These are phyloP conservation scores for Xylariaceae sp. DNA, from an alignment of 2,329 filamentous ascomycete species.

Conservation along the genomic window DNA sequence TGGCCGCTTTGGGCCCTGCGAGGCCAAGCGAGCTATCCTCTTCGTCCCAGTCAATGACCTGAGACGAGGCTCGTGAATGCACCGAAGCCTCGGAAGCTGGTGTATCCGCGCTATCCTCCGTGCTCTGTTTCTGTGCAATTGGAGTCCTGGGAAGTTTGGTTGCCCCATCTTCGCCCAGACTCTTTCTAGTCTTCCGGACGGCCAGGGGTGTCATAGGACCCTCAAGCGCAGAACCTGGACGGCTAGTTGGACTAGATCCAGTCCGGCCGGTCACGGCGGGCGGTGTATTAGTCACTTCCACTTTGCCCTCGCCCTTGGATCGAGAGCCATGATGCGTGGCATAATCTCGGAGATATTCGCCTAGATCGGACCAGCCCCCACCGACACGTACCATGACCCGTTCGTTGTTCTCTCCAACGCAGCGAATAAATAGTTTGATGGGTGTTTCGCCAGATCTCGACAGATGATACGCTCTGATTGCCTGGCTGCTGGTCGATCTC, in stretches of 20 bases:
- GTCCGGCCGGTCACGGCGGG: conserved; percentile 27
- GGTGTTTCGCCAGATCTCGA: conserved; percentile 79
- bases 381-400: conserved; percentile 97
- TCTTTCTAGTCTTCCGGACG: conserved; percentile 52
- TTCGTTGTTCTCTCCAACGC: conserved; percentile 84
- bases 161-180: conserved; percentile 35
- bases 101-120: conserved; percentile 33
- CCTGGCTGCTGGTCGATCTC: conserved; percentile 52
- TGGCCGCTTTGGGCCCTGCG: conserved; percentile 64
- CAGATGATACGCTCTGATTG: conserved; percentile 90
- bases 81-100: conserved; percentile 43
- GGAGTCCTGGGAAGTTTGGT: conserved; percentile 43
- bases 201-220: conserved; percentile 45
- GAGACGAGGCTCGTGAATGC: conserved; percentile 50
- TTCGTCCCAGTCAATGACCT: conserved; percentile 51
- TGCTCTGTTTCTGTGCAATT: conserved; percentile 27
- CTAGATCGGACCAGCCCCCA: conserved; percentile 96
- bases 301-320: conserved; percentile 48
- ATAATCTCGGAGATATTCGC: conserved; percentile 91
- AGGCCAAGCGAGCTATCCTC: conserved; percentile 63
- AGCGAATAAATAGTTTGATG: conserved; percentile 90
- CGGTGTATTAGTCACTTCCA: conserved; percentile 55
- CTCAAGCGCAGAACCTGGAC: conserved; percentile 39
- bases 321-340: conserved; percentile 85
- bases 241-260: conserved; percentile 40